Base-by-base conservation (phyloP, 306 rosid genomes). In the Dalbergia oliveri region DNA sequence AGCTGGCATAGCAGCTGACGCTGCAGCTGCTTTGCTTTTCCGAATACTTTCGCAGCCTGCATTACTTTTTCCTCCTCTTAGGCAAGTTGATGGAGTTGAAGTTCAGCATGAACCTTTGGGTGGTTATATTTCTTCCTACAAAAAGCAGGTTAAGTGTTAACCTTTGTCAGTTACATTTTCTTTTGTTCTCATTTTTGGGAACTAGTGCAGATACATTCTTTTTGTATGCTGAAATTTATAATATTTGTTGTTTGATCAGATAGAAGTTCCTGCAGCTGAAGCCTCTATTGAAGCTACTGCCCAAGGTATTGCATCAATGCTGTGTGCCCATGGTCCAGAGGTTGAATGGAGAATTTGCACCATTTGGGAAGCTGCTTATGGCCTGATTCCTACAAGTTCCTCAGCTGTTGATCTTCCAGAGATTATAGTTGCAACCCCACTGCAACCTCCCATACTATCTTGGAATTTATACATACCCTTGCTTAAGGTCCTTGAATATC, bases 321-420 rank as follows among this genome's bases (percentile, higher is more conserved):
- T 94, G 70, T 93, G 97, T 81, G 97, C 99, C 63, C 99, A 94
- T 87, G 99, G 99, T 63, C 97, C 99, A 12, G 99, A 94, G 87
- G 99, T 94, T 87, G 99, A 94, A 88, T 94, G 99, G 99, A 88
- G 99, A 88, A 94, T 93, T 64, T 94, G 99, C 89, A 94, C 99
- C 66, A 94, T 94, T 56, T 94, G 99, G 99, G 97, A 94, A 87
- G 99, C 99, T 81, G 99, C 97, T 47, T 94, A 94, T 88, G 99
- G 99, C 75, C 86, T 94, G 78, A 94, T 94, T 83, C 99, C 97
- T 66, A 82, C 91, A 80, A 94, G 94, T 86, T 94, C 99, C 81
- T 91, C 94, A 6, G 97, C 88, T 9, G 99, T 94, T 81, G 99
- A 94, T 87, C 99, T 94, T 71, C 99, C 99, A 4, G 99, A 94